Conservation (phyloP, 2,329 filamentous ascomycete species). For the Alternaria sp. region DNA sequence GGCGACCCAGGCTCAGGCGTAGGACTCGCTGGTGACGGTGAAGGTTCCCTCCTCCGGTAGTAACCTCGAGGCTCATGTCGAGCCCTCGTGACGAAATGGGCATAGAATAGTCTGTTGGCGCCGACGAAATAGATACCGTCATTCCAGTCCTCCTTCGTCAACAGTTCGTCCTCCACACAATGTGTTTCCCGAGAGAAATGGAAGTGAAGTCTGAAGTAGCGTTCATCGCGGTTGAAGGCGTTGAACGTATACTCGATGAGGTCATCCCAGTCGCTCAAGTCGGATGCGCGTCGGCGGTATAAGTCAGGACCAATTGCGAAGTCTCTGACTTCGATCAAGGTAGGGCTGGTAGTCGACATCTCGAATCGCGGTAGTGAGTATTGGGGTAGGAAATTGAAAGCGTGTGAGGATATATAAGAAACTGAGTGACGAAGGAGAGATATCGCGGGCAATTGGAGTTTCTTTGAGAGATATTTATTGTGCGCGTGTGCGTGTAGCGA, state of each 20-base stretch:
- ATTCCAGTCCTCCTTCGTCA: neutral
- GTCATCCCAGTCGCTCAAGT: neutral
- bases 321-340: slow-evolving; percentile 4
- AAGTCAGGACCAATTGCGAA: neutral
- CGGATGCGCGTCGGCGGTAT: neutral
- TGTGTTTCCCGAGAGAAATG: neutral
- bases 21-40: neutral
- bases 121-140: neutral
- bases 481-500: neutral
- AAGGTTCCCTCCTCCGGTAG: neutral
- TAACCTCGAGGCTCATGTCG: neutral
- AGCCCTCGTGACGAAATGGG: neutral
- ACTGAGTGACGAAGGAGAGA: neutral
- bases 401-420: neutral
- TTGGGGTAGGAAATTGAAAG: neutral
- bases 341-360: neutral
- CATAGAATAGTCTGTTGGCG: neutral
- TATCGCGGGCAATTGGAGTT: neutral
- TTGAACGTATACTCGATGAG: neutral
- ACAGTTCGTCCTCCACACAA: neutral
- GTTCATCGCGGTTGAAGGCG: neutral
- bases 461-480: neutral
- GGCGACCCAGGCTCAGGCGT: neutral
- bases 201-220: neutral
- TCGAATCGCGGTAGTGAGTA: neutral